These are phyloP conservation scores for Debaryomyces singareniensis DNA, from an alignment of 1,139 yeast species.

Conservation along the genomic window DNA sequence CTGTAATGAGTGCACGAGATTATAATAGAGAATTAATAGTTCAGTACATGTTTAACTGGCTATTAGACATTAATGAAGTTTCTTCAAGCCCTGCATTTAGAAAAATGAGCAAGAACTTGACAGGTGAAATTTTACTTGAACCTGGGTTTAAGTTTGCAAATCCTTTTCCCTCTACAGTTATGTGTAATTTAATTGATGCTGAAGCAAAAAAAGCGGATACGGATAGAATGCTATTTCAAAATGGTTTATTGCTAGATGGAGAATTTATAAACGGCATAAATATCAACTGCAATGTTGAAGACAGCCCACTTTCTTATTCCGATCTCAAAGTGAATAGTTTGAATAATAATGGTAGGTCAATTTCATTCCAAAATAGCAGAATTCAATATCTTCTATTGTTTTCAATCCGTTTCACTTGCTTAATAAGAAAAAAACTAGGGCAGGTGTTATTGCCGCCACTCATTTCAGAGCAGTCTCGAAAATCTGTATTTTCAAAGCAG, in stretches of 20 bases:
- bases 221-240: conserved; percentile 17
- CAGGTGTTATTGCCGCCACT: conserved; percentile 48
- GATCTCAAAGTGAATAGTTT: conserved; percentile 2
- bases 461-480: conserved; percentile 40
- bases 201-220: conserved; percentile 7
- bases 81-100: conserved; percentile 18
- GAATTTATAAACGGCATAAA: conserved; percentile 19
- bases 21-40: conserved; percentile 43
- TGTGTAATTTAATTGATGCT: conserved; percentile 2
- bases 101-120: conserved; percentile 14
- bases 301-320: neutral
- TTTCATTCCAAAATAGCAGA: conserved; percentile 28
- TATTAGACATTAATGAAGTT: conserved; percentile 32
- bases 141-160: conserved; percentile 20
- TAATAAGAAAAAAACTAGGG: conserved; percentile 40
- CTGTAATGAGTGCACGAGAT: conserved; percentile 44
- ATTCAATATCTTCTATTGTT: conserved; percentile 48
- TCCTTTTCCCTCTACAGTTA: conserved; percentile 14
- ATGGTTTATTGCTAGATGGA: conserved; percentile 26
- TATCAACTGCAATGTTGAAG: conserved; percentile 7
- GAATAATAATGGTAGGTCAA: conserved; percentile 4
- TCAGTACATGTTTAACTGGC: conserved; percentile 42
- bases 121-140: conserved; percentile 26
- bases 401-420: conserved; percentile 52
- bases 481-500: conserved; percentile 46